Evolutionary conservation across 495 filamentous ascomycete species (phyloP).

Genomic region (Xylaria longipes): DNA sequence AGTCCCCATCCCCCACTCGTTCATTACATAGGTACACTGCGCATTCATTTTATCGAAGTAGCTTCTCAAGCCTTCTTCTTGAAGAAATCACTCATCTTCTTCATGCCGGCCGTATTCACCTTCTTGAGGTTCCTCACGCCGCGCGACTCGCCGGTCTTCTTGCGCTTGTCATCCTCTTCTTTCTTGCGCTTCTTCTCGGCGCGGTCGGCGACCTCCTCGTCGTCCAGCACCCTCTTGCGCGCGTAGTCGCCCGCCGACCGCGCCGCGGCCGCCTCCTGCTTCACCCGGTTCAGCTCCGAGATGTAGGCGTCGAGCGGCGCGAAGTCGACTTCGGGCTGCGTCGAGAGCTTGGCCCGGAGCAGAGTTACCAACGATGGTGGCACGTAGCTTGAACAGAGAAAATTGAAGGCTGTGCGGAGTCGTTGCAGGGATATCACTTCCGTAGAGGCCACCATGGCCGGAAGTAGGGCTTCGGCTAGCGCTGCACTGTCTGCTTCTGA

Average conservation of each 20-base stretch:
- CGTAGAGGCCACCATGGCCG: constrained; percentile 56
- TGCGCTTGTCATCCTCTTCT: constrained; percentile 65
- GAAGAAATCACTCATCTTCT: constrained; percentile 96
- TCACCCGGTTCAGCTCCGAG: constrained; percentile 64
- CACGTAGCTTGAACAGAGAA: constrained; percentile 77
- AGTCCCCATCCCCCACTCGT: constrained; percentile 3
- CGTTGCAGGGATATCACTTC: constrained; percentile 68
- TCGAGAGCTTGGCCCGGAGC: constrained; percentile 57
- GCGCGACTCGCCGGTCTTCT: constrained; percentile 72
- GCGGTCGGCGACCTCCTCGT: constrained; percentile 77
- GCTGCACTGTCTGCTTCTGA: constrained; percentile 26
- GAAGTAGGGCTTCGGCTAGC: constrained; percentile 36
- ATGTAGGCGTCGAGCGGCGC: constrained; percentile 71
- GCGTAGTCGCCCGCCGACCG: constrained; percentile 74
- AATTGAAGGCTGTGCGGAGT: constrained; percentile 75
- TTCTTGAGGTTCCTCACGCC: constrained; percentile 83
- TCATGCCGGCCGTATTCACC: constrained; percentile 90
- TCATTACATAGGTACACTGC: constrained; percentile 1
- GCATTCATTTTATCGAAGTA: background rate
- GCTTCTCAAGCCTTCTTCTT: constrained; percentile 61
- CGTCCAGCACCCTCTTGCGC: constrained; percentile 70
- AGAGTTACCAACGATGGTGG: constrained; percentile 54
- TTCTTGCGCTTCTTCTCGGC: constrained; percentile 79
- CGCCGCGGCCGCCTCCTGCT: constrained; percentile 70
- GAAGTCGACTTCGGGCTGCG: constrained; percentile 62